These are phyloP conservation scores for Phylloporus arenicola DNA, from an alignment of 768 basidiomycete species.

Conservation along the genomic window DNA sequence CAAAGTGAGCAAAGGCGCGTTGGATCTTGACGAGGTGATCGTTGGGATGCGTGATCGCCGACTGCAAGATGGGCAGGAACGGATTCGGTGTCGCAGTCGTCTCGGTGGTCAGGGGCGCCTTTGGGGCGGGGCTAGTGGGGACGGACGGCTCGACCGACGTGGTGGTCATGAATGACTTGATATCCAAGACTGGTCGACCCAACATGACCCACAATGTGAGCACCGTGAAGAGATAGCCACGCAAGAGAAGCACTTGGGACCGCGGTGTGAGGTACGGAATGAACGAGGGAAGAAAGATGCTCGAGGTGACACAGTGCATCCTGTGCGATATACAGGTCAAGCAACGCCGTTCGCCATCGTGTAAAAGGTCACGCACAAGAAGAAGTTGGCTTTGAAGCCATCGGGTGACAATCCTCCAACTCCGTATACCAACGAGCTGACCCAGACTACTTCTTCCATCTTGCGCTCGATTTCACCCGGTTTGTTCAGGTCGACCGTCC, in stretches of 20 bases:
- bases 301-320: slow-evolving; percentile 29
- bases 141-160: slow-evolving; percentile 19
- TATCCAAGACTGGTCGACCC: slow-evolving; percentile 27
- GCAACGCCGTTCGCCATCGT: too few relatives aligned
- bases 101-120: slow-evolving; percentile 7
- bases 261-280: slow-evolving; percentile 12
- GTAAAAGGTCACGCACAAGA: slow-evolving; percentile 36
- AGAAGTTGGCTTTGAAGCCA: slow-evolving; percentile 42
- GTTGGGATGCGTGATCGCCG: slow-evolving; percentile 30
- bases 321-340: slow-evolving; percentile 8
- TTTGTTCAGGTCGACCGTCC: slow-evolving; percentile 37
- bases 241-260: slow-evolving; percentile 25
- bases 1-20: slow-evolving; percentile 31
- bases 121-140: background rate
- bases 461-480: slow-evolving; percentile 44
- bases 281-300: slow-evolving; percentile 26
- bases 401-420: slow-evolving; percentile 51
- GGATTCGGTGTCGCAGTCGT: slow-evolving; percentile 29
- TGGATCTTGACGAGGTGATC: slow-evolving; percentile 33
- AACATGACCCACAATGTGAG: slow-evolving; percentile 28
- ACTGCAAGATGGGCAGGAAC: slow-evolving; percentile 38
- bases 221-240: slow-evolving; percentile 21
- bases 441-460: slow-evolving; percentile 60
- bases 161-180: slow-evolving; percentile 28
- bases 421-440: slow-evolving; percentile 49